Evolutionary conservation across 495 filamentous ascomycete genomes (phyloP), one percentile per base, ranked within the genome.

Genomic region (Aspergillus ellipticus): DNA sequence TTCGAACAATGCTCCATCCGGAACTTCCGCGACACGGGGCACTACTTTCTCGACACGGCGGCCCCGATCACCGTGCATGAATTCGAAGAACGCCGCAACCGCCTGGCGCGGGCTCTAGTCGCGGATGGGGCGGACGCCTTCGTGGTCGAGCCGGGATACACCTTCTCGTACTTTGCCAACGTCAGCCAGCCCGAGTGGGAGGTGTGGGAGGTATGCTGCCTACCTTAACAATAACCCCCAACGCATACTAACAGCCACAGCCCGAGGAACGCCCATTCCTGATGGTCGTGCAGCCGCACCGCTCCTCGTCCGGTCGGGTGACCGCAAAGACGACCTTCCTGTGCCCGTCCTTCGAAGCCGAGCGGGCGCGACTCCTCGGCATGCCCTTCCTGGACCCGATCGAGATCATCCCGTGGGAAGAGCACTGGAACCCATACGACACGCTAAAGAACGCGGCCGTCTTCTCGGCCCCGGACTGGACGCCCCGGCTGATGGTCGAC

Each of bases 181-280:
- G 66, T 78, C 42, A 75, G 74, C 24, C 81, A 84, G 62, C 59
- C 53, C 7, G 77, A 82, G 51, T 84, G 81, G 81, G 81, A 84
- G 56, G 70, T 74, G 2, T 82, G 78, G 81, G 80, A 82, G 57
- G 66, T 69, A 49, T 47, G 60, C 37, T 19, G 19, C 15, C 2
- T 5, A 1, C 1, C 11, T 3, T 16, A 10, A 19, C 28, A 29
- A 8, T 15, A 21, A 28, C 3, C 7, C 24, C 24, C 7, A 7
- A 28, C 21, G 39, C 51, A 37, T 20, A 6, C 33, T 33, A 45
- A 39, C 26, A 3, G 7, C 42, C 11, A 7, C 42, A 69, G 73
- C 81, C 80, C 0, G 80, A 84, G 62, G 81, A 83, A 59, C 66
- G 79, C 4, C 80, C 81, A 0, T 82, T 84, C 46, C 55, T 83